Evolutionary conservation across 805 yeast species (phyloP).

Genomic region (Cephaloascus fragrans): DNA sequence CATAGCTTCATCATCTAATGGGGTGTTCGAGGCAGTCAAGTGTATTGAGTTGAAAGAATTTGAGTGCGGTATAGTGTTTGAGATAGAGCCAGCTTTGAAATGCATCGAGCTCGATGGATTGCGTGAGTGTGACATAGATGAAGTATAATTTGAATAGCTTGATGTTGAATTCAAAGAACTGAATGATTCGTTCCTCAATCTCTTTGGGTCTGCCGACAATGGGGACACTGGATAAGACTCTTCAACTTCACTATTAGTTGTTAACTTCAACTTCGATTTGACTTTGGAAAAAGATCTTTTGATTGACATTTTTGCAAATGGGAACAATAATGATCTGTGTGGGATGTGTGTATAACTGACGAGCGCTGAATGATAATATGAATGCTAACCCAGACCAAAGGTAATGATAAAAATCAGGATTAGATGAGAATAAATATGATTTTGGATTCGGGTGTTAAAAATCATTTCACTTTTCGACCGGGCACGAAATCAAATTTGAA

Average conservation of each 20-base stretch:
- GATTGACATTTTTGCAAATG: neutral
- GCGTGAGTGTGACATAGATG: neutral
- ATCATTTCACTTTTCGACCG: too few relatives aligned
- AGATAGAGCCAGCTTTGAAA: neutral
- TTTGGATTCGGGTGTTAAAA: too few relatives aligned
- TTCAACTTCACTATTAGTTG: neutral
- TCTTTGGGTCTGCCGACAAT: neutral
- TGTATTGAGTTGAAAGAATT: neutral
- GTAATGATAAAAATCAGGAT: neutral
- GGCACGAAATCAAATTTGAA: too few relatives aligned
- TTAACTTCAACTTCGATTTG: conserved; percentile 1
- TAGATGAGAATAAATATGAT: too few relatives aligned
- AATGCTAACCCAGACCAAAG: too few relatives aligned
- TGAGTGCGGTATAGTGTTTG: neutral
- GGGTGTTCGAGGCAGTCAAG: neutral
- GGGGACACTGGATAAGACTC: neutral
- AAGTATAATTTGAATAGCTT: neutral
- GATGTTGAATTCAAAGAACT: neutral
- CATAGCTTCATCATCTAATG: neutral
- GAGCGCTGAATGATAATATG: neutral
- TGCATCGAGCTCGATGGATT: neutral
- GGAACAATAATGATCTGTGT: neutral
- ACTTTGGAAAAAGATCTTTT: neutral
- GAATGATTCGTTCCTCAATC: neutral
- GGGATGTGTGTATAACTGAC: neutral